Evolutionary conservation across 257 asterid genomes (phyloP).

Genomic region (Leonotis leonurus): DNA sequence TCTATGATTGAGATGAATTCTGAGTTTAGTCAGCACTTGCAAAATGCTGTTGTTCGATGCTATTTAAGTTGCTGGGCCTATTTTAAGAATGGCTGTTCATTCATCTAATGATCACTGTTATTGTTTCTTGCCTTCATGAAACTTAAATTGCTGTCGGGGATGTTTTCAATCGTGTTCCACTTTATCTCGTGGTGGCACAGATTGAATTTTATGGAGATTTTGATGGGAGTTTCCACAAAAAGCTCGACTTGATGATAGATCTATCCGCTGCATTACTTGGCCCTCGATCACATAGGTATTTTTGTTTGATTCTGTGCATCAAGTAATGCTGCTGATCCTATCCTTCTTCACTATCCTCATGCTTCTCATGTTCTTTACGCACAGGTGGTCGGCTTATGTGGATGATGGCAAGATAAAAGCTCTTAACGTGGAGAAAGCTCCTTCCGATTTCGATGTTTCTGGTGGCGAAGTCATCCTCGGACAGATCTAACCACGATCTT

Average conservation of each 20-base stretch:
- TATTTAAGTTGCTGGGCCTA: too few relatives aligned
- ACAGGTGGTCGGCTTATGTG: constrained; percentile 94
- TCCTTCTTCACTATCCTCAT: background rate
- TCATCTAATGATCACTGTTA: background rate
- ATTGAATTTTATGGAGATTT: constrained; percentile 95
- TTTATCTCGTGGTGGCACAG: constrained; percentile 30
- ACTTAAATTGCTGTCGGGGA: background rate
- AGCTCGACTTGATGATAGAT: constrained; percentile 67
- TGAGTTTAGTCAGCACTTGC: background rate
- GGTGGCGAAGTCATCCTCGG: constrained; percentile 74
- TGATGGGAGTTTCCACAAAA: constrained; percentile 92
- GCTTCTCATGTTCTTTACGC: background rate
- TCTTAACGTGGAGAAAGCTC: constrained; percentile 76
- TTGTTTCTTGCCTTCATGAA: background rate
- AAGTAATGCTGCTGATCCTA: background rate
- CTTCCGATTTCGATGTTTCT: constrained; percentile 80
- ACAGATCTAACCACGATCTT: constrained; percentile 43
- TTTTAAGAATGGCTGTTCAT: background rate
- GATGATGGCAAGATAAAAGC: constrained; percentile 79
- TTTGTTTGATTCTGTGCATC: background rate
- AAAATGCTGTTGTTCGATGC: too few relatives aligned
- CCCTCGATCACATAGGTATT: constrained; percentile 79
- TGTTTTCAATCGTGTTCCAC: background rate
- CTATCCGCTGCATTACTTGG: constrained; percentile 85
- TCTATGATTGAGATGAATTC: background rate